These are phyloP conservation scores for Salicornia ramosissima DNA, from an alignment of 148 eudicot genomes.

Conservation along the genomic window DNA sequence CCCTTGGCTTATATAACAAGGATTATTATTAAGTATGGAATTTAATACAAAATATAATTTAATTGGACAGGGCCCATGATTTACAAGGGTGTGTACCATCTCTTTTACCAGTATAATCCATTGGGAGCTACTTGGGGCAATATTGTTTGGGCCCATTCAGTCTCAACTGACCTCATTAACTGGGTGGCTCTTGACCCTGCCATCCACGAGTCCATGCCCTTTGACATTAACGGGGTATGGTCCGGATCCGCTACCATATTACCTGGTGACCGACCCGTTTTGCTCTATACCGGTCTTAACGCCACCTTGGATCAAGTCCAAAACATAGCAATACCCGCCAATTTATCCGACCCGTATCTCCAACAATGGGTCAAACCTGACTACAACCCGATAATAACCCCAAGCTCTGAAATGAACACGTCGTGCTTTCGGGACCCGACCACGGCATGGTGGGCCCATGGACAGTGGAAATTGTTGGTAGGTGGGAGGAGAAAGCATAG, in stretches of 20 bases:
- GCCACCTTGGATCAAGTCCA: conserved; percentile 46
- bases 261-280: conserved; percentile 42
- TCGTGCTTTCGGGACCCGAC: conserved; percentile 75
- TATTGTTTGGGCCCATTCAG: conserved; percentile 80
- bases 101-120: conserved; percentile 65
- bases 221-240: conserved; percentile 57
- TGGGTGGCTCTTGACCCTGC: conserved; percentile 61
- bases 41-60: not conserved
- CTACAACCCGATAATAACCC: conserved; percentile 56
- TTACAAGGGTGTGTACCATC: conserved; percentile 60
- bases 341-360: conserved; percentile 64
- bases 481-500: conserved; percentile 44
- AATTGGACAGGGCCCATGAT: conserved; percentile 52
- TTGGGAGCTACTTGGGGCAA: conserved; percentile 66
- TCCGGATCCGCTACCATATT: conserved; percentile 68
- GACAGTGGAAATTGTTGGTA: conserved; percentile 50
- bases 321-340: conserved; percentile 60
- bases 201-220: conserved; percentile 41
- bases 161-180: conserved; percentile 53
- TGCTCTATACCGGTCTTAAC: conserved; percentile 61
- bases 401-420: conserved; percentile 37
- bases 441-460: conserved; percentile 44
- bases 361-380: conserved; percentile 71
- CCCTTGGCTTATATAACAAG: too few relatives aligned
- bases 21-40: too few relatives aligned